These are phyloP conservation scores for Vaccinium darrowii DNA, from an alignment of 148 eudicot species.

Conservation along the genomic window DNA sequence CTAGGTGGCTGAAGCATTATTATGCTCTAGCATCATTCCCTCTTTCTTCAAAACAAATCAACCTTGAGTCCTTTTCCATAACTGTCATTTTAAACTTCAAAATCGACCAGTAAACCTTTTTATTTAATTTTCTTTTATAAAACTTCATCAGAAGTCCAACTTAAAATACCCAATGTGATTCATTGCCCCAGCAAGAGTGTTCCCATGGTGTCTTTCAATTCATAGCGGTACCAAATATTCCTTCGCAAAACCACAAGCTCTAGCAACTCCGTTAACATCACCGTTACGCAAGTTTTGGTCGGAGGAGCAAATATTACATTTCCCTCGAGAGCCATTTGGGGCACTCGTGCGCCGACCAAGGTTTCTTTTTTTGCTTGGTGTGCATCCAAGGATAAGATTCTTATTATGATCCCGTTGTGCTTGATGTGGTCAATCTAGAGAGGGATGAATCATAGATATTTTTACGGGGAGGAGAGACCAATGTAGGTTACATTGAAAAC, in stretches of 20 bases:
- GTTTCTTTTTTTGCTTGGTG: no score
- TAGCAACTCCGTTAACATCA: neutral
- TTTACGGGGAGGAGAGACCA: no score
- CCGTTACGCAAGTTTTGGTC: neutral
- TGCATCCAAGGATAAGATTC: no score
- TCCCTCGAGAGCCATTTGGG: no score
- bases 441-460: no score
- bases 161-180: neutral
- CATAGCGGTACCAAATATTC: neutral
- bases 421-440: no score
- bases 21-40: neutral
- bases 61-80: neutral
- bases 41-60: neutral
- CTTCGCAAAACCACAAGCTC: neutral
- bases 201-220: neutral
- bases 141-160: neutral
- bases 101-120: neutral
- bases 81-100: neutral
- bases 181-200: neutral
- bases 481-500: no score
- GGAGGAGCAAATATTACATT: no score
- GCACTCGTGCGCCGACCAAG: no score
- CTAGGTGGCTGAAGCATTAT: neutral
- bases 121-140: no score
- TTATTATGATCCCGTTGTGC: no score